These are phyloP conservation scores for Pelargonium cotyledonis DNA, from an alignment of 441 rosid genomes.

Conservation along the genomic window DNA sequence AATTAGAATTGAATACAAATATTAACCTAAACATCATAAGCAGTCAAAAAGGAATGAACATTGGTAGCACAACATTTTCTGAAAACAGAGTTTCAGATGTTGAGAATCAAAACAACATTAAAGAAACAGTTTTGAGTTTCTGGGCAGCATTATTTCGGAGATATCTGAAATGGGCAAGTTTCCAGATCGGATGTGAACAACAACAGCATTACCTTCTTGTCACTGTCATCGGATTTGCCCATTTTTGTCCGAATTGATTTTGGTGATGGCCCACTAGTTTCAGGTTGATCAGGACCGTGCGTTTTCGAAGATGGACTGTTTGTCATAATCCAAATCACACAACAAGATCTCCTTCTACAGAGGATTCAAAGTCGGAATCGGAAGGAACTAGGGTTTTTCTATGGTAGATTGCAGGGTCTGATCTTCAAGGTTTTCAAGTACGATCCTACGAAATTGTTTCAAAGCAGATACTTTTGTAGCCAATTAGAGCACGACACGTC, in stretches of 20 bases:
- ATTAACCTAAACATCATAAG: neutral
- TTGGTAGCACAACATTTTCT: neutral
- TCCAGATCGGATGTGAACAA: slow-evolving; percentile 10
- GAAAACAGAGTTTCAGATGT: slow-evolving; percentile 11
- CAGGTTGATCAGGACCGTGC: slow-evolving; percentile 44
- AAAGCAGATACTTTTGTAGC: no score
- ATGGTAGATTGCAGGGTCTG: neutral
- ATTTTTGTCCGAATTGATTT: slow-evolving; percentile 44
- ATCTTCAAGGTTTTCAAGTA: neutral
- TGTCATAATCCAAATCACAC: slow-evolving; percentile 20
- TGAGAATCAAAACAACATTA: neutral
- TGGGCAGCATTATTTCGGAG: slow-evolving; percentile 1
- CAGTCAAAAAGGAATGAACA: slow-evolving; percentile 1
- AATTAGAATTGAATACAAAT: neutral
- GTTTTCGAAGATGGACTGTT: slow-evolving; percentile 38
- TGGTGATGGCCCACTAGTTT: slow-evolving; percentile 31
- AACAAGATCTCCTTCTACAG: neutral
- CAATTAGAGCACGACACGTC: no score
- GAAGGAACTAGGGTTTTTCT: slow-evolving; percentile 3
- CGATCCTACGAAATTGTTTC: neutral
- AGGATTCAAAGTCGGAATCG: neutral
- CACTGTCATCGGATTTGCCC: slow-evolving; percentile 54
- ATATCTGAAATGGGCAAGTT: slow-evolving; percentile 4
- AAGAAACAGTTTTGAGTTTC: slow-evolving; percentile 15
- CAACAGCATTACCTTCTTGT: slow-evolving; percentile 36